Conservation (phyloP, 2,329 filamentous ascomycete genomes). For the Alternaria angustiovoidea region DNA sequence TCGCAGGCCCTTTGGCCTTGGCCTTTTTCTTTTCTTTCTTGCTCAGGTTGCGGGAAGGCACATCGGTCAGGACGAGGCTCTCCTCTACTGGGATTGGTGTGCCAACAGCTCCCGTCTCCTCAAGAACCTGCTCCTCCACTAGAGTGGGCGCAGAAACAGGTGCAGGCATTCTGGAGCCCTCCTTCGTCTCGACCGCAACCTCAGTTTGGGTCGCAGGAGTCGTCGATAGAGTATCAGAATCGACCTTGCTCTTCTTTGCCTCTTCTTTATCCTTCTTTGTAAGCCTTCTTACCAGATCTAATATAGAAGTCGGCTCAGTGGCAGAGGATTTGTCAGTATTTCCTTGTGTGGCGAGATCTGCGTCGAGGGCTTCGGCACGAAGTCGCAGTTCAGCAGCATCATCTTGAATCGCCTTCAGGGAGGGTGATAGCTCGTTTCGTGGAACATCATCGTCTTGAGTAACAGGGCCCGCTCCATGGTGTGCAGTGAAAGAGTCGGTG, state of each 20-base stretch:
- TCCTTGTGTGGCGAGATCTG: conserved; percentile 22
- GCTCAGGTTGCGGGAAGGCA: conserved; percentile 26
- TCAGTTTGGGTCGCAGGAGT: conserved; percentile 36
- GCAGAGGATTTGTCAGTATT: conserved; percentile 18
- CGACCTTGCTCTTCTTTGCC: conserved; percentile 29
- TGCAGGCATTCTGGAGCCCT: conserved; percentile 20
- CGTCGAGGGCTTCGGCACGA: conserved; percentile 39
- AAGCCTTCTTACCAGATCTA: conserved; percentile 38
- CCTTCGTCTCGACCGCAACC: conserved; percentile 32
- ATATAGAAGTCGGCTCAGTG: conserved; percentile 31
- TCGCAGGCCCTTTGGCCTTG: conserved; percentile 21
- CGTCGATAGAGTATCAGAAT: conserved; percentile 29
- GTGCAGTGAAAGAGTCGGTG: neutral
- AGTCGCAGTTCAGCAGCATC: conserved; percentile 38
- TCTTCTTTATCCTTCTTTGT: conserved; percentile 44
- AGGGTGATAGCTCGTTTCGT: conserved; percentile 31
- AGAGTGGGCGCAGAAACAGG: neutral
- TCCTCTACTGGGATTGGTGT: conserved; percentile 4
- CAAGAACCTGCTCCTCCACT: conserved; percentile 12
- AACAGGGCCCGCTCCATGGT: conserved; percentile 1
- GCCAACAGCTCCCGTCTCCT: conserved; percentile 24
- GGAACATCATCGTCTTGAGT: neutral
- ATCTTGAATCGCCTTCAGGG: conserved; percentile 34
- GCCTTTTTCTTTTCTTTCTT: conserved; percentile 29
- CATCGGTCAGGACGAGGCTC: conserved; percentile 2